phyloP scores from a whole-genome alignment of 1,139 yeast genomes.

The Nadsonia starkeyi-henricii region DNA sequence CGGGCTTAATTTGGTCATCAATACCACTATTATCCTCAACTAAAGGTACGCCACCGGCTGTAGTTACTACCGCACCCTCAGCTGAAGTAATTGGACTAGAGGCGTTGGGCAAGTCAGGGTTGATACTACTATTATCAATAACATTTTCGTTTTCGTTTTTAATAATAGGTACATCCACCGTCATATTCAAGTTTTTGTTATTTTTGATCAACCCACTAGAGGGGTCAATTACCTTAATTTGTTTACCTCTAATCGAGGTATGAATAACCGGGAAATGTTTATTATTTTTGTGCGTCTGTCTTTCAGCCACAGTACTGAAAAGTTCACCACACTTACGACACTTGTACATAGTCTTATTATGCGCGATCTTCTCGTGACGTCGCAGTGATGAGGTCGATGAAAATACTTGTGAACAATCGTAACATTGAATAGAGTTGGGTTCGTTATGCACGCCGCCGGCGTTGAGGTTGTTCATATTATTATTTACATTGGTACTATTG shows the following conservation, averaged over 20 bases:
- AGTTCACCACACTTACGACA: slow-evolving; percentile 19
- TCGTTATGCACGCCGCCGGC: slow-evolving; percentile 4
- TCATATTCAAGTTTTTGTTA: too few relatives aligned
- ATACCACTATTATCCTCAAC: too few relatives aligned
- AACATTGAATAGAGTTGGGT: slow-evolving; percentile 9
- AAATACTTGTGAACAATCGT: slow-evolving; percentile 14
- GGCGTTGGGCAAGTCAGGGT: too few relatives aligned
- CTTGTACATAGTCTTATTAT: slow-evolving; percentile 15
- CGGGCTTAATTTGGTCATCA: too few relatives aligned
- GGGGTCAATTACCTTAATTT: too few relatives aligned
- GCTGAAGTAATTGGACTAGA: too few relatives aligned
- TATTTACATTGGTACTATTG: slow-evolving; percentile 2
- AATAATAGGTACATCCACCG: too few relatives aligned
- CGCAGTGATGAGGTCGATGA: slow-evolving; percentile 14
- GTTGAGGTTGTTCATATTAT: slow-evolving; percentile 4
- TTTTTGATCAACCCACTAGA: too few relatives aligned
- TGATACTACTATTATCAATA: too few relatives aligned
- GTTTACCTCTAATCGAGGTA: slow-evolving; percentile 9
- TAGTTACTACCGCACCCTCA: too few relatives aligned
- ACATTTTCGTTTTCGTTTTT: too few relatives aligned
- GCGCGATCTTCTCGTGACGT: slow-evolving; percentile 15
- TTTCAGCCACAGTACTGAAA: slow-evolving; percentile 17
- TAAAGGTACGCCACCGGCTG: too few relatives aligned
- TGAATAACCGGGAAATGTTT: slow-evolving; percentile 16
- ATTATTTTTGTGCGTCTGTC: slow-evolving; percentile 20